Evolutionary conservation across 1,284 basidiomycete species (phyloP), one percentile per base, ranked within the genome.

Genomic region (Trichosporon coremiiforme): DNA sequence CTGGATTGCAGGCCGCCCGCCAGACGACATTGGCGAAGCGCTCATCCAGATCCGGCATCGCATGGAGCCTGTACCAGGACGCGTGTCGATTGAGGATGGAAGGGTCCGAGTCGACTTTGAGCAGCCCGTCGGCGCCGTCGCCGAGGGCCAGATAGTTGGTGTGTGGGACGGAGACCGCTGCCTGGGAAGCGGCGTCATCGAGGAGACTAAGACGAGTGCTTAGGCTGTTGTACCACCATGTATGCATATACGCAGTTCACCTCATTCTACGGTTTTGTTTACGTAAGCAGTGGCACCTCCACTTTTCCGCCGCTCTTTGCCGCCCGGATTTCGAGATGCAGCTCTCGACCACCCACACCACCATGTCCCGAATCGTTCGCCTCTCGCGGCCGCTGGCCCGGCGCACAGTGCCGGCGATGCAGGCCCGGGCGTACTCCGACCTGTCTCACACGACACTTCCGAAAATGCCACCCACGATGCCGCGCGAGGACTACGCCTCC

Each of bases 141-240:
- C 93, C 0, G 86, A 88, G 0, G 94, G 94, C 1, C 95, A 97
- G 80, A 87, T 91, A 35, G 90, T 89, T 7, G 90, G 87, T 0
- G 73, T 96, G 6, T 96, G 90, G 85, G 86, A 89, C 70, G 88
- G 85, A 1, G 87, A 90, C 67, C 90, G 90, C 89, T 95, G 93
- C 82, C 85, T 96, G 29, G 94, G 94, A 2, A 92, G 91, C 77
- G 95, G 92, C 20, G 83, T 86, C 12, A 93, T 95, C 68, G 76
- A 73, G 10, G 74, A 78, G 45, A 83, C 79, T 1, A 62, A 29
- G 33, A 78, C 77, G 31, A 29, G 25, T 33, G 68, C 64, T 10
- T 69, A 65, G 45, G 35, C 53, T 66, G 55, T 38, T 60, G 55
- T 66, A 68, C 31, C 13, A 62, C 31, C 31, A n/a, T 62, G 57